Evolutionary conservation across 805 yeast genomes (phyloP).

Genomic region (Zygosaccharomyces kombuchaensis): DNA sequence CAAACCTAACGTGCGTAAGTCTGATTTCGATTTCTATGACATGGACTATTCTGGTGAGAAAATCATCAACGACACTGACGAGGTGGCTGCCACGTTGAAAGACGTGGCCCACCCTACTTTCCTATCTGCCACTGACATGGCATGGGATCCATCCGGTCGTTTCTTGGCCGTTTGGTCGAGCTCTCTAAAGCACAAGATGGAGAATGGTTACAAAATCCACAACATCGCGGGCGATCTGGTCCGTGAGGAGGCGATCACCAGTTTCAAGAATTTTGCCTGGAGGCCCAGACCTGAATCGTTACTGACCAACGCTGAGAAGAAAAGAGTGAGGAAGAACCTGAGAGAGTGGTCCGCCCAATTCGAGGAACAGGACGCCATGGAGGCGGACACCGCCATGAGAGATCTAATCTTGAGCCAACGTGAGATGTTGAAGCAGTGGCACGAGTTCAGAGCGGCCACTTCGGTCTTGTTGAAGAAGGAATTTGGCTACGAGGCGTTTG

Average conservation of each 20-base stretch:
- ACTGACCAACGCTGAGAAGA: constrained; percentile 72
- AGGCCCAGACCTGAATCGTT: constrained; percentile 91
- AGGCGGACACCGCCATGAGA: constrained; percentile 85
- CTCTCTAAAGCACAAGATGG: constrained; percentile 74
- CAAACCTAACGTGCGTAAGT: constrained; percentile 43
- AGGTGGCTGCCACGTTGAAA: constrained; percentile 54
- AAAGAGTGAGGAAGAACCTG: constrained; percentile 86
- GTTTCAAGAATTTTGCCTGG: constrained; percentile 89
- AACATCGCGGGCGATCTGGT: constrained; percentile 76
- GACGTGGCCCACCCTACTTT: constrained; percentile 60
- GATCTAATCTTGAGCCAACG: constrained; percentile 84
- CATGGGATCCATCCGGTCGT: constrained; percentile 97
- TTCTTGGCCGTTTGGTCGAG: constrained; percentile 86
- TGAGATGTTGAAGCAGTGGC: constrained; percentile 81
- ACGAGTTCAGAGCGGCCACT: constrained; percentile 59
- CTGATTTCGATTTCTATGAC: constrained; percentile 83
- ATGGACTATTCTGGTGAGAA: constrained; percentile 72
- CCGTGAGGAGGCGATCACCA: constrained; percentile 73
- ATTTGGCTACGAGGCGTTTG: constrained; percentile 28
- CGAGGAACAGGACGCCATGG: constrained; percentile 94
- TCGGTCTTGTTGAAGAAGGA: constrained; percentile 40
- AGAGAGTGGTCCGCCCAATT: constrained; percentile 87
- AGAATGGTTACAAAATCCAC: constrained; percentile 85
- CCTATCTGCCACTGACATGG: constrained; percentile 73
- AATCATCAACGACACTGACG: constrained; percentile 35